Evolutionary conservation across 108 stramenopile genomes (phyloP).

Genomic region (Craspedostauros australis): DNA sequence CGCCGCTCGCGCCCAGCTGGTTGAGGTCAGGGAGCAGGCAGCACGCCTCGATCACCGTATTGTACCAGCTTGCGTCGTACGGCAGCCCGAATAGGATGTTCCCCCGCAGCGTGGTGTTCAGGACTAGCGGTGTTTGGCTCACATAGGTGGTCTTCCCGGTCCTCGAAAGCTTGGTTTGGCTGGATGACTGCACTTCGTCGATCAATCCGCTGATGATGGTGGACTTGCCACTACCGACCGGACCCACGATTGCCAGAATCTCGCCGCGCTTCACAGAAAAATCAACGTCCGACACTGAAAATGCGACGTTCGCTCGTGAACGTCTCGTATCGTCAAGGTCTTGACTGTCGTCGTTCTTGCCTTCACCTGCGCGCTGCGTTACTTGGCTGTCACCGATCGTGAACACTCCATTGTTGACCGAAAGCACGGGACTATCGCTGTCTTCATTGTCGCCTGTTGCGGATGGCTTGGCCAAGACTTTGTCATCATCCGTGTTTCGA

Average conservation of each 20-base stretch:
- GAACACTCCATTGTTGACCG: neutral
- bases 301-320: constrained; percentile 10
- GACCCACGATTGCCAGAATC: constrained; percentile 58
- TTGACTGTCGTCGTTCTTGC: too few relatives aligned
- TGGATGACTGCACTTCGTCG: constrained; percentile 57
- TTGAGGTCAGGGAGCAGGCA: constrained; percentile 63
- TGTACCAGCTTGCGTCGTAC: constrained; percentile 70
- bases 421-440: neutral
- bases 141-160: constrained; percentile 80
- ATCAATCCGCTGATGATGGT: constrained; percentile 73
- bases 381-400: too few relatives aligned
- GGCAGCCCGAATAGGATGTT: constrained; percentile 92
- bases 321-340: too few relatives aligned
- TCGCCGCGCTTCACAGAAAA: constrained; percentile 44
- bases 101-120: constrained; percentile 88
- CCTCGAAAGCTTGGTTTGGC: neutral
- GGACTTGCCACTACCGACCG: constrained; percentile 85
- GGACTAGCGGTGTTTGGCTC: constrained; percentile 88
- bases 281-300: constrained; percentile 41
- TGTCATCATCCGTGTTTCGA: constrained; percentile 1
- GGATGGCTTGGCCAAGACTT: neutral
- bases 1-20: constrained; percentile 49
- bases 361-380: too few relatives aligned
- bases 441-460: neutral
- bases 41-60: constrained; percentile 79